Percentiles rank a stretch among this genome's conserved stretches.
Evolutionary conservation across 495 filamentous ascomycete genomes (phyloP).

Genomic region (Alectoria sarmentosa): DNA sequence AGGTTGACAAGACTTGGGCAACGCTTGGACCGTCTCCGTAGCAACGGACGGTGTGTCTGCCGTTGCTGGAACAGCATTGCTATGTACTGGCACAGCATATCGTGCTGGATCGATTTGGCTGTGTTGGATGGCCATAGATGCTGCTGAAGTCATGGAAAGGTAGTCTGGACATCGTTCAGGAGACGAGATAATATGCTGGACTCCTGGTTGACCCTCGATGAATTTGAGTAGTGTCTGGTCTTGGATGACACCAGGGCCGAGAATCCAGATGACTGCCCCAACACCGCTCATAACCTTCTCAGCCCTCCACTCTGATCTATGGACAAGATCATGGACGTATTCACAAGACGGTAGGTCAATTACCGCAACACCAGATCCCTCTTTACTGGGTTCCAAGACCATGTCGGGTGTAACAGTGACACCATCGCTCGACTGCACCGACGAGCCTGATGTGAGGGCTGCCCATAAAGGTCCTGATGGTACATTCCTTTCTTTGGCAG

Average conservation of each 20-base stretch:
- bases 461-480: slow-evolving; percentile 46
- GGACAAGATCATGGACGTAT: slow-evolving; percentile 61
- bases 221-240: slow-evolving; percentile 59
- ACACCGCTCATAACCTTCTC: slow-evolving; percentile 58
- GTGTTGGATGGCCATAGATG: slow-evolving; percentile 55
- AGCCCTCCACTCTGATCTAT: slow-evolving; percentile 66
- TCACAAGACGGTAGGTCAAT: slow-evolving; percentile 64
- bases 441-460: slow-evolving; percentile 43
- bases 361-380: slow-evolving; percentile 64
- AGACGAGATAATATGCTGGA: slow-evolving; percentile 72
- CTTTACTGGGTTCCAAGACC: slow-evolving; percentile 51
- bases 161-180: slow-evolving; percentile 64
- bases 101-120: slow-evolving; percentile 59
- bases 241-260: slow-evolving; percentile 58
- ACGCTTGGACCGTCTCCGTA: neutral
- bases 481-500: slow-evolving; percentile 56
- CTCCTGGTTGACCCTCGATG: slow-evolving; percentile 49
- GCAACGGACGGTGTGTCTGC: slow-evolving; percentile 1
- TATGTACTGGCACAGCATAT: slow-evolving; percentile 58
- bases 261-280: slow-evolving; percentile 69
- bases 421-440: slow-evolving; percentile 49
- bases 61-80: slow-evolving; percentile 42
- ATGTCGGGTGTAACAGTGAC: slow-evolving; percentile 55
- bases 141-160: slow-evolving; percentile 57
- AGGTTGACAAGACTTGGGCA: slow-evolving; percentile 4